Evolutionary conservation across 371 early-diverging fungal genomes (phyloP).

Genomic region (Saksenaea vasiformis): DNA sequence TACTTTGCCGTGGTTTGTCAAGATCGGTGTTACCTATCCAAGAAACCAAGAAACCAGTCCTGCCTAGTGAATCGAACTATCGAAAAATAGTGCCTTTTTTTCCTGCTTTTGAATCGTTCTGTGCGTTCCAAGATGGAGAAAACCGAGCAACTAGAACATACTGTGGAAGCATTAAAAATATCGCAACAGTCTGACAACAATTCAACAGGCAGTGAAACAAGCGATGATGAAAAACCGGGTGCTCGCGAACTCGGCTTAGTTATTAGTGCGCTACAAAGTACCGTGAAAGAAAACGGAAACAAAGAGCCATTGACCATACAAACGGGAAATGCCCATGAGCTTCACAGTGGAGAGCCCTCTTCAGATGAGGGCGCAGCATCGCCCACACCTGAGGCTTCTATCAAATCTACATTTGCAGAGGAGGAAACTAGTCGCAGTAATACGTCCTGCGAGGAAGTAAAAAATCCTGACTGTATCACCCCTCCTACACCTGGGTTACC

Average conservation of each 20-base stretch:
- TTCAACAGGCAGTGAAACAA: slow-evolving; percentile 17
- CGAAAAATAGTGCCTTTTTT: background rate
- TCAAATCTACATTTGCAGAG: background rate
- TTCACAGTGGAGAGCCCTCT: background rate
- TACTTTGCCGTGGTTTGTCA: too few relatives aligned
- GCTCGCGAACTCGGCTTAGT: slow-evolving; percentile 23
- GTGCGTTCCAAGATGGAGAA: background rate
- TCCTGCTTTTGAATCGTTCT: background rate
- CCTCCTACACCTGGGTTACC: slow-evolving; percentile 30
- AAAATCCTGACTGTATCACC: slow-evolving; percentile 9
- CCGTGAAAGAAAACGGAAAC: slow-evolving; percentile 8
- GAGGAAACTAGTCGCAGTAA: background rate
- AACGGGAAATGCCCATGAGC: slow-evolving; percentile 19
- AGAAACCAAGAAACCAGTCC: slow-evolving; percentile 4
- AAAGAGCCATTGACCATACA: slow-evolving; percentile 4
- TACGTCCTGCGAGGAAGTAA: background rate
- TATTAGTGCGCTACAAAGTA: slow-evolving; percentile 18
- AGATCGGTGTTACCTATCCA: background rate
- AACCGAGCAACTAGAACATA: background rate
- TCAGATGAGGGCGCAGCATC: slow-evolving; percentile 5
- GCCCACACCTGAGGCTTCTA: background rate
- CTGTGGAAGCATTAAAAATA: background rate
- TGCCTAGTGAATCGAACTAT: background rate
- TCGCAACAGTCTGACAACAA: slow-evolving; percentile 11
- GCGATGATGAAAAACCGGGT: slow-evolving; percentile 11